phyloP scores from a whole-genome alignment of 148 eudicot species.

The Rhododendron henanense region DNA sequence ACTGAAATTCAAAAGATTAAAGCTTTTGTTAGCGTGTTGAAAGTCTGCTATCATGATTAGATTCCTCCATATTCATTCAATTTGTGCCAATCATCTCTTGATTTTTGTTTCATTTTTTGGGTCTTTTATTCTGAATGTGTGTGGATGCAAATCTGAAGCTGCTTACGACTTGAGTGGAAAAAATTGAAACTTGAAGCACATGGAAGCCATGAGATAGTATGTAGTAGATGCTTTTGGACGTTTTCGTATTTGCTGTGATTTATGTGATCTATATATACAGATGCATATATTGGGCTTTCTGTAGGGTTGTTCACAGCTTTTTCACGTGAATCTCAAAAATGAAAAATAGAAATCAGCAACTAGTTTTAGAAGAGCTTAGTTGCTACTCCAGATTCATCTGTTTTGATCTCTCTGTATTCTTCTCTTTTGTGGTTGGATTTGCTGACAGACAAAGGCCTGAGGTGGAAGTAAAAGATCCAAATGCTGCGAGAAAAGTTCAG shows the following conservation, averaged over 20 bases:
- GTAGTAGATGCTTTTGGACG: neutral
- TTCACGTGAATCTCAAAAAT: neutral
- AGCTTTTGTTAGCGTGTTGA: neutral
- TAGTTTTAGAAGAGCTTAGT: neutral
- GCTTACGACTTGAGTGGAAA: neutral
- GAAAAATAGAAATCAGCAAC: neutral
- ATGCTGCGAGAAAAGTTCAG: constrained; percentile 53
- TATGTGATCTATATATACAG: neutral
- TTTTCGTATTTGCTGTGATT: neutral
- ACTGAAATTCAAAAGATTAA: neutral
- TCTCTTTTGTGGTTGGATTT: neutral
- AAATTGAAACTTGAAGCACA: neutral
- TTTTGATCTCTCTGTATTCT: neutral
- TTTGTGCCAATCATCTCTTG: neutral
- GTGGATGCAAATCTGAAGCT: neutral
- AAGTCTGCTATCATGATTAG: neutral
- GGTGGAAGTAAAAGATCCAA: constrained; percentile 37
- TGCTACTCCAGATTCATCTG: neutral
- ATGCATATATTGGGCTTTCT: neutral
- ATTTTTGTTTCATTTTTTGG: neutral
- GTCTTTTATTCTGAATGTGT: neutral
- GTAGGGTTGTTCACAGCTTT: neutral
- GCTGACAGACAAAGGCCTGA: constrained; percentile 38
- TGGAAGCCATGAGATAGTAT: neutral
- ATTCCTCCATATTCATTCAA: neutral